Evolutionary conservation across 495 filamentous ascomycete species (phyloP), one percentile per base, ranked within the genome.

Genomic region (Hypoxylon cercidicola): DNA sequence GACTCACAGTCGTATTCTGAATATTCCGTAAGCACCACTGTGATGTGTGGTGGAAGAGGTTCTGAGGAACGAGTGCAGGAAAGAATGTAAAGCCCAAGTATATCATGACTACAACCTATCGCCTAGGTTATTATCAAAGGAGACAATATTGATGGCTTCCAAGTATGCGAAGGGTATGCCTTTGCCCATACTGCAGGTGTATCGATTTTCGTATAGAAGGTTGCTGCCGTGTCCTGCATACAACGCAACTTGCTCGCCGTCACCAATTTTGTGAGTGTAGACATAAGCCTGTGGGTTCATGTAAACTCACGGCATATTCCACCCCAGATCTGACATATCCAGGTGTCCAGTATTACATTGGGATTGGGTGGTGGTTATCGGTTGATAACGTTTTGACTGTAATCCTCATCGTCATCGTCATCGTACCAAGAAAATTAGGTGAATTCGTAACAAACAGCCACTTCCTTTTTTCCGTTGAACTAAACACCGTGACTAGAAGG

Each of bases 371-470:
- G 19, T 13, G 30, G 41, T 56, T 4, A 19, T 25, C 18, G 50
- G 46, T 50, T 23, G 44, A 25, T 15, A 28, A 43, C 45, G 25
- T 52, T 43, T 53, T 34, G 30, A 32, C 30, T 32, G 30, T 25
- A 2, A 5, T 25, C n/a, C n/a, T n/a, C n/a, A n/a, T 25, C 2
- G 23, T 32, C 3, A 32, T 55, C 13, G 55, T 60, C 46, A 60
- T 57, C 35, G 40, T 15, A 55, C 60, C 65, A 68, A 68, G 45
- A 60, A 55, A 46, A 45, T 23, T 44, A 28, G 10, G 41, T 48
- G 41, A 49, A 23, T 47, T 49, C 35, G 30, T 50, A 18, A 25
- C 19, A 54, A 56, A 25, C 37, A 11, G 34, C 52, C 32, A 13
- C 32, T 6, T 30, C 30, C 18, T 8, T 50, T 45, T 34, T 10